Evolutionary conservation across 371 early-diverging fungal species (phyloP).

Genomic region (Phascolomyces articulosus): DNA sequence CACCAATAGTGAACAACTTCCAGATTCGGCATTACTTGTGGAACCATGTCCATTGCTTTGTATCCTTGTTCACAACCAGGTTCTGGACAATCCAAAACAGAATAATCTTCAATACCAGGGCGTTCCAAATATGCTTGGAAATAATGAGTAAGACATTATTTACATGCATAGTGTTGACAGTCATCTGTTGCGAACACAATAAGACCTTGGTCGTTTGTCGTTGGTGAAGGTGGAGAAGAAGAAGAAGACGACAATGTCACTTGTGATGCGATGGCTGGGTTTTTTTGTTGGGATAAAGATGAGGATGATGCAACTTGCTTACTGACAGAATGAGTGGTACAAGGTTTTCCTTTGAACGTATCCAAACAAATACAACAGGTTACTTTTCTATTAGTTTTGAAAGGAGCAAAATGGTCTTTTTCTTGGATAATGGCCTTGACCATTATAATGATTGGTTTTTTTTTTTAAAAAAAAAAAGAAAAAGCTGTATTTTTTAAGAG

Average conservation of each 20-base stretch:
- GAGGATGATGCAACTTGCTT: neutral
- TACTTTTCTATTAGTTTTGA: too few relatives aligned
- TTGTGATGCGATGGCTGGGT: too few relatives aligned
- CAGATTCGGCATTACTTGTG: neutral
- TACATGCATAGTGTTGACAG: neutral
- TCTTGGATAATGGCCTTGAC: too few relatives aligned
- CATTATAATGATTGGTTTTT: too few relatives aligned
- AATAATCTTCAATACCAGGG: neutral
- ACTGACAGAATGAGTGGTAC: too few relatives aligned
- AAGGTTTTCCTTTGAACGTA: too few relatives aligned
- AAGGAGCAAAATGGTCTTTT: too few relatives aligned
- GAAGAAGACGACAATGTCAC: too few relatives aligned
- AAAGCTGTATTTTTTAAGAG: neutral
- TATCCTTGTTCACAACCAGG: neutral
- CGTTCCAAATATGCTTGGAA: neutral
- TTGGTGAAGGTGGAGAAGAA: neutral
- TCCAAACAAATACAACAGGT: slow-evolving; percentile 1
- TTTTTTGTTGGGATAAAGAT: neutral
- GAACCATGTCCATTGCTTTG: neutral
- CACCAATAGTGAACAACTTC: slow-evolving; percentile 8
- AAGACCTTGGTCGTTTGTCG: neutral
- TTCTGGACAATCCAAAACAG: slow-evolving; percentile 1
- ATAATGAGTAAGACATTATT: neutral
- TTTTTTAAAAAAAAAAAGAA: neutral
- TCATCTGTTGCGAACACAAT: neutral